Evolutionary conservation across 2,329 filamentous ascomycete genomes (phyloP).

Genomic region (Pseudocercospora macadamiae): DNA sequence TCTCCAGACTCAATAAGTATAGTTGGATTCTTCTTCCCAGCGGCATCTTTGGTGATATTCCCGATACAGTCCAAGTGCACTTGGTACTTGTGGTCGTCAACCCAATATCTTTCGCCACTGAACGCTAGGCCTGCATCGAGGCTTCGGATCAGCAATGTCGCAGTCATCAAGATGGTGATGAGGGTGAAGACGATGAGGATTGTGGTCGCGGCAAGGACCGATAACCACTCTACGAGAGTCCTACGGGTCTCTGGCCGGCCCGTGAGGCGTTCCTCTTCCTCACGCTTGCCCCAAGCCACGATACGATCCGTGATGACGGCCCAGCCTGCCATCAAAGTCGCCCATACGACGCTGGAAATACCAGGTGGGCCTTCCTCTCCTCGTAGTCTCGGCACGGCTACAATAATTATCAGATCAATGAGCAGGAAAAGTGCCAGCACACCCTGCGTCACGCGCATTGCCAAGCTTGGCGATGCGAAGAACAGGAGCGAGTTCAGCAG

Average conservation of each 20-base stretch:
- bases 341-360: conserved; percentile 83
- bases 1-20: conserved; percentile 86
- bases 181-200: conserved; percentile 69
- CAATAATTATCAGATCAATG: conserved; percentile 76
- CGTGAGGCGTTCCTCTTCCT: conserved; percentile 91
- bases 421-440: conserved; percentile 69
- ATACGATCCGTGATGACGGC: conserved; percentile 76
- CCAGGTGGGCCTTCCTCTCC: conserved; percentile 90
- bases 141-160: conserved; percentile 76
- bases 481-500: conserved; percentile 79
- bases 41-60: conserved; percentile 59
- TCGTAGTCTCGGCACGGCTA: conserved; percentile 73
- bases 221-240: conserved; percentile 80
- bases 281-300: conserved; percentile 87
- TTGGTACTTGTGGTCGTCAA: conserved; percentile 82
- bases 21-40: conserved; percentile 68
- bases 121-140: conserved; percentile 74
- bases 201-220: conserved; percentile 74
- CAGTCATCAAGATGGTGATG: conserved; percentile 74
- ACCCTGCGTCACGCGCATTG: conserved; percentile 73
- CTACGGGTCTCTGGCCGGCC: conserved; percentile 84
- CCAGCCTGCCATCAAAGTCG: conserved; percentile 76
- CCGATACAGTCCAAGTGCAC: conserved; percentile 85
- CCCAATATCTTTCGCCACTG: conserved; percentile 75
- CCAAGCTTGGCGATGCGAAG: conserved; percentile 80